Evolutionary conservation across 208 protist genomes (phyloP).

Genomic region (Leishmania lainsoni): DNA sequence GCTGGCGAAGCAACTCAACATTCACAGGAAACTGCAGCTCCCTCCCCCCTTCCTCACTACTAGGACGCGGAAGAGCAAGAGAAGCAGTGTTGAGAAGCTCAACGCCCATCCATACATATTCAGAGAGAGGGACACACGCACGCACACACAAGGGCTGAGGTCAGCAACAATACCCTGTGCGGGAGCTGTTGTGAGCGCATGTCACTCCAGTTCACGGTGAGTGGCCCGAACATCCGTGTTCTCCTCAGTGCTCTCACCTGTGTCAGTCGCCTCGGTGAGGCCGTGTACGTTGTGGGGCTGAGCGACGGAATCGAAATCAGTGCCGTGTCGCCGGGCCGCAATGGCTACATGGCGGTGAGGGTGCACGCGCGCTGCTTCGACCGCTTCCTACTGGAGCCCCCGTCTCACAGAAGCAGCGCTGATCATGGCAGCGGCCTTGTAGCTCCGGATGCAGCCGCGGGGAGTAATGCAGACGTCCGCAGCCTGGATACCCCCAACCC

Average conservation of each 20-base stretch:
- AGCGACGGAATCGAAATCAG: conserved; percentile 44
- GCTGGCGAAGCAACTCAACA: neutral
- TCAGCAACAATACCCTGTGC: neutral
- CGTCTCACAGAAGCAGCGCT: neutral
- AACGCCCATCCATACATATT: neutral
- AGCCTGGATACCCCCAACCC: neutral
- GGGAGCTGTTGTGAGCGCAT: conserved; percentile 12
- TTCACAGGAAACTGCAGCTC: neutral
- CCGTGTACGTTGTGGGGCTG: conserved; percentile 42
- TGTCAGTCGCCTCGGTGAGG: conserved; percentile 42
- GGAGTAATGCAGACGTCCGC: neutral
- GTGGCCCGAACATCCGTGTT: conserved; percentile 35
- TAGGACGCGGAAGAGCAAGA: neutral
- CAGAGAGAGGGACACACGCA: neutral
- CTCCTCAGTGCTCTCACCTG: conserved; percentile 47
- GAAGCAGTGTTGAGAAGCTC: neutral
- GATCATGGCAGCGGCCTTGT: conserved; percentile 5
- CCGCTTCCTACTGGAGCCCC: conserved; percentile 18
- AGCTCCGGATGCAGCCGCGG: neutral
- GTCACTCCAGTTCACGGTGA: conserved; percentile 52
- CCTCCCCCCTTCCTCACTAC: neutral
- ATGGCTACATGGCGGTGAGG: conserved; percentile 43
- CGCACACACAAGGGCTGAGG: neutral
- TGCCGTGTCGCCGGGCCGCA: conserved; percentile 32
- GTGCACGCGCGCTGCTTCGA: conserved; percentile 39